Base-by-base conservation (phyloP, 169 alveolate species). In the Theileria equi region DNA sequence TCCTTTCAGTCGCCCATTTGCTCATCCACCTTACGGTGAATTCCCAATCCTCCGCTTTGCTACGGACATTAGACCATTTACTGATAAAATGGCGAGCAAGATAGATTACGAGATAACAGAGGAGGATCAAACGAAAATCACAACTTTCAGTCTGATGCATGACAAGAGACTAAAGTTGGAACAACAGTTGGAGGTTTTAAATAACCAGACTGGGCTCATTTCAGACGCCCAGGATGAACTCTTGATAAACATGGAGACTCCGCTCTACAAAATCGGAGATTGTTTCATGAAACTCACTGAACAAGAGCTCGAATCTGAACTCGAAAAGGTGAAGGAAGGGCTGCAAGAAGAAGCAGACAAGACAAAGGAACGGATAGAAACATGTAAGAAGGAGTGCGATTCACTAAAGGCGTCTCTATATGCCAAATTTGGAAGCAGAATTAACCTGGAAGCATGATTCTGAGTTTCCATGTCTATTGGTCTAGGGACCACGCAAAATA, bases 141-240 rank as follows among this genome's bases (percentile, higher is more conserved):
- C 58, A 29, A 64, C 65, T 31, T 77, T 77, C 50, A 66, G 81
- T 65, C 57, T n/a, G 49, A 25, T 58, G 19, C 45, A 52, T 43
- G 29, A 77, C 50, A 57, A 77, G 26, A 65, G 31, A 34, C 26
- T 16, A 0, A 43, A 25, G 23, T 45, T 66, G 3, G 74, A 67
- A 44, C 41, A 52, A 31, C 11, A 29, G 47, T 54, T 77, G n/a
- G 41, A 65, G 25, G 40, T 19, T 4, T 45, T 77, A 0, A 49
- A 57, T 44, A 60, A 77, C 23, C 62, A 77, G 32, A 28, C 43
- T 17, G 66, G 44, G n/a, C 35, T 32, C 49, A 3, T 77, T 1
- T 45, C 7, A 8, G 86, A 77, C 47, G 86, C 86, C 1, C 74
- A 77, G 38, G 86, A 77, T 11, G 86, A 77, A 48, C 17, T 41